A percentile compares a stretch with the other conserved stretches of the same genome.
These are phyloP conservation scores for Hebeloma cylindrosporum DNA, from an alignment of 768 basidiomycete species.

Conservation along the genomic window DNA sequence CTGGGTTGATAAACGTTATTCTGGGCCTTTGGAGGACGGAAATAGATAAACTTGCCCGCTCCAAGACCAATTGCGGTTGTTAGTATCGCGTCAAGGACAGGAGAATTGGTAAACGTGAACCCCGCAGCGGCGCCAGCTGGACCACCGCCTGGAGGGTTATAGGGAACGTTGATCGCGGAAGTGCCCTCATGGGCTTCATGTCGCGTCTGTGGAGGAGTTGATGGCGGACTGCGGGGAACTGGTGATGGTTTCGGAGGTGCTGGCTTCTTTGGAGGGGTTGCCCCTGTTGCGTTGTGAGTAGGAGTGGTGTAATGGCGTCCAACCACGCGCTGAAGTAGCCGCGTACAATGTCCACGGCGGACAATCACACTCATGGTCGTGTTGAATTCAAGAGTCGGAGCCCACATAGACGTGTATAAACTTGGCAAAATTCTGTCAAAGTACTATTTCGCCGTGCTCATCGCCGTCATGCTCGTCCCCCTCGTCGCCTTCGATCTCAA, in stretches of 20 bases:
- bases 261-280: slow-evolving; percentile 4
- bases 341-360: background rate
- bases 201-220: slow-evolving; percentile 23
- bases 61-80: slow-evolving; percentile 63
- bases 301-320: slow-evolving; percentile 21
- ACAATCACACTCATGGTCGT: background rate
- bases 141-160: slow-evolving; percentile 44
- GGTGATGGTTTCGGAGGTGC: slow-evolving; percentile 10
- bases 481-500: too few relatives aligned
- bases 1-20: slow-evolving; percentile 27
- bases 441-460: too few relatives aligned
- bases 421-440: too few relatives aligned
- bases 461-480: too few relatives aligned
- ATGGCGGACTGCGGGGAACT: slow-evolving; percentile 4
- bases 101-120: slow-evolving; percentile 41
- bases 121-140: slow-evolving; percentile 29
- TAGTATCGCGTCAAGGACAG: slow-evolving; percentile 53
- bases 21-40: background rate
- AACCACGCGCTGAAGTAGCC: slow-evolving; percentile 1
- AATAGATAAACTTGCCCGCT: slow-evolving; percentile 43
- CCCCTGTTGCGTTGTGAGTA: slow-evolving; percentile 1
- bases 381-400: too few relatives aligned
- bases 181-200: slow-evolving; percentile 46
- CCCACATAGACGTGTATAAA: too few relatives aligned
- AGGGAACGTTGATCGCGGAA: slow-evolving; percentile 36